Base-by-base conservation (phyloP, 2,329 filamentous ascomycete genomes). In the Raffaelea albimanens region DNA sequence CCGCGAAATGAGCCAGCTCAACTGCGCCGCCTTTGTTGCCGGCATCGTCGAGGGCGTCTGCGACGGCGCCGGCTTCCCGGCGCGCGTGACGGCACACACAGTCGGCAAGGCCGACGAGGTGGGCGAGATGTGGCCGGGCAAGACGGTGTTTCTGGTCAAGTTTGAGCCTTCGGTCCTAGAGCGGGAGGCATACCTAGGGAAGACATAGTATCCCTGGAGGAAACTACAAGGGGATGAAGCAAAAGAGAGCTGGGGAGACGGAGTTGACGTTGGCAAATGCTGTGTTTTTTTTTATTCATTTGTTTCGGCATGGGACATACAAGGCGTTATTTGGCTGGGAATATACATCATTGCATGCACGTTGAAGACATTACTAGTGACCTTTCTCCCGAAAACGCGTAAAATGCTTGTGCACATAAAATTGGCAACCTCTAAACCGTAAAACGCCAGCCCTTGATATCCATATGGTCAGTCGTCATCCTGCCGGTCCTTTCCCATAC, bases 41-140 rank as follows among this genome's bases (percentile, higher is more conserved):
- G 93, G 93, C 18, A 85, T 98, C 53, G 83, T 98, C 48, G 93
- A 98, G 73, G 93, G 93, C 20, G 83, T 95, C 11, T 95, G 93
- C 65, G 93, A 97, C 66, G 91, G 89, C 9, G 87, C 87, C 39
- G 90, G 85, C 7, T 96, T 96, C 62, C 82, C 85, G 42, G 91
- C 88, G 0, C 82, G 85, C 53, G 93, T 97, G 19, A 93, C 85
- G 50, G 91, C 93, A 56, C 93, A 98, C 63, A 88, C 81, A 52
- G 82, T 85, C 58, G 78, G 73, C 45, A 69, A 67, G 14, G 70
- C 71, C 56, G 67, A 67, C 56, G 76, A 76, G 63, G 25, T 29
- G 25, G 77, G 82, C 54, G 87, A 91, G 59, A 83, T 97, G 80
- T 97, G 91, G 90, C 93, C 93, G 0, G 87, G 87, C 31, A 87